Evolutionary conservation across 1,284 basidiomycete genomes (phyloP).

Genomic region (Boletellus sp.): DNA sequence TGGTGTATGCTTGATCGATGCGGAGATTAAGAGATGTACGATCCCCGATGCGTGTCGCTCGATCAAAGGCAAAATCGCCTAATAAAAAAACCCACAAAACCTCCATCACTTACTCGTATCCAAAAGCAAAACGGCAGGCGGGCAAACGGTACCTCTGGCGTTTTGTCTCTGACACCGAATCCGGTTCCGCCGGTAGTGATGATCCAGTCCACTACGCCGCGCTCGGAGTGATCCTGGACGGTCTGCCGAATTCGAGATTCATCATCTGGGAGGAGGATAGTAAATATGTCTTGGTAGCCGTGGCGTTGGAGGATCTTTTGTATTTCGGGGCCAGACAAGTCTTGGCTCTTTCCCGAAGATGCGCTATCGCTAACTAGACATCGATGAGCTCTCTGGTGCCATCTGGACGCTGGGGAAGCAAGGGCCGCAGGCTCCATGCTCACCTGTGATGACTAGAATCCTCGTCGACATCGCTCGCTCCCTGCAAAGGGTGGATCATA

Average conservation of each 20-base stretch:
- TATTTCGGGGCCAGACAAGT: slow-evolving; percentile 65
- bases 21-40: slow-evolving; percentile 69
- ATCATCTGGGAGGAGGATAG: slow-evolving; percentile 62
- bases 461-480: slow-evolving; percentile 4
- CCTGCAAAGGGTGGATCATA: background rate
- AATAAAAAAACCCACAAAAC: background rate
- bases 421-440: background rate
- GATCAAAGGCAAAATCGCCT: slow-evolving; percentile 72
- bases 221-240: slow-evolving; percentile 45
- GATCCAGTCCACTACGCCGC: slow-evolving; percentile 59
- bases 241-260: slow-evolving; percentile 44
- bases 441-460: slow-evolving; percentile 29
- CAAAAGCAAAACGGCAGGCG: background rate
- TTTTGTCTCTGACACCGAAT: slow-evolving; percentile 74
- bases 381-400: slow-evolving; percentile 14
- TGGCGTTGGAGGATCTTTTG: slow-evolving; percentile 43
- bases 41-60: slow-evolving; percentile 74
- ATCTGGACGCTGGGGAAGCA: background rate
- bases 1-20: slow-evolving; percentile 72
- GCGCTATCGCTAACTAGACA: slow-evolving; percentile 67
- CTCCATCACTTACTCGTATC: background rate
- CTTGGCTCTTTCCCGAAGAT: slow-evolving; percentile 45
- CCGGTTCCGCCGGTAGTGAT: slow-evolving; percentile 87
- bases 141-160: slow-evolving; percentile 63
- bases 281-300: slow-evolving; percentile 40